Percentiles rank a stretch among this genome's conserved stretches.
These are phyloP conservation scores for Russula olivacea DNA, from an alignment of 768 basidiomycete genomes.

Conservation along the genomic window DNA sequence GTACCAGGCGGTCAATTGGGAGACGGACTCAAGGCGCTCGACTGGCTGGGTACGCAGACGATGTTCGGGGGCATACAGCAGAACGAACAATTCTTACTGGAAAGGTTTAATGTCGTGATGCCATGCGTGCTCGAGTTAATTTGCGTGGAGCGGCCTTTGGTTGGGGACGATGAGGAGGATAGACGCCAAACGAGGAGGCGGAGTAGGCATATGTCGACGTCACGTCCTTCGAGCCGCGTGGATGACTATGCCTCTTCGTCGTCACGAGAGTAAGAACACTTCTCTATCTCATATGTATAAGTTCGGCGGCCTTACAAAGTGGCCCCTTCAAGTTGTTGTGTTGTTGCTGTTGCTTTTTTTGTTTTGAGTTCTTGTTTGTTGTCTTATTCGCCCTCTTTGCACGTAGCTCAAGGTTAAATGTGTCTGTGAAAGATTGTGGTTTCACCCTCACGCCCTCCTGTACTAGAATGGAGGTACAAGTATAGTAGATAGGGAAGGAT, in stretches of 20 bases:
- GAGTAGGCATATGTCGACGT: conserved; percentile 14
- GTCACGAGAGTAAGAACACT: not conserved
- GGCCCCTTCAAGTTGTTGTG: too few relatives aligned
- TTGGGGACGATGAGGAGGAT: conserved; percentile 49
- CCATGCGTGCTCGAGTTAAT: conserved; percentile 58
- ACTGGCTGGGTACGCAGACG: conserved; percentile 55
- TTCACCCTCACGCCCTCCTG: not conserved
- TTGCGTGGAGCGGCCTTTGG: conserved; percentile 42
- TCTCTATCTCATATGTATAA: not conserved
- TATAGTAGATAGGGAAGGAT: not conserved
- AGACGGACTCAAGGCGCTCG: conserved; percentile 56
- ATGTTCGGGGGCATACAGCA: conserved; percentile 56
- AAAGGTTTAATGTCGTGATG: conserved; percentile 39
- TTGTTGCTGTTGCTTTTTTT: not conserved
- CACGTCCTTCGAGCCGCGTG: conserved; percentile 14
- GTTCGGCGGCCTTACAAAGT: not conserved
- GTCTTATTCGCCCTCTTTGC: not conserved
- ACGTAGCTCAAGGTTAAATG: not conserved
- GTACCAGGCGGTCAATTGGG: conserved; percentile 68
- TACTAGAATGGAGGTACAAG: not conserved
- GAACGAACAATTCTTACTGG: conserved; percentile 41
- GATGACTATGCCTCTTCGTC: conserved; percentile 7
- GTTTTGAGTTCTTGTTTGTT: not conserved
- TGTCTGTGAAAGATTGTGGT: not conserved
- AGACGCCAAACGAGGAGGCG: conserved; percentile 33